Conservation (phyloP, 2,329 filamentous ascomycete genomes). For the Phaeosphaeria sp. region DNA sequence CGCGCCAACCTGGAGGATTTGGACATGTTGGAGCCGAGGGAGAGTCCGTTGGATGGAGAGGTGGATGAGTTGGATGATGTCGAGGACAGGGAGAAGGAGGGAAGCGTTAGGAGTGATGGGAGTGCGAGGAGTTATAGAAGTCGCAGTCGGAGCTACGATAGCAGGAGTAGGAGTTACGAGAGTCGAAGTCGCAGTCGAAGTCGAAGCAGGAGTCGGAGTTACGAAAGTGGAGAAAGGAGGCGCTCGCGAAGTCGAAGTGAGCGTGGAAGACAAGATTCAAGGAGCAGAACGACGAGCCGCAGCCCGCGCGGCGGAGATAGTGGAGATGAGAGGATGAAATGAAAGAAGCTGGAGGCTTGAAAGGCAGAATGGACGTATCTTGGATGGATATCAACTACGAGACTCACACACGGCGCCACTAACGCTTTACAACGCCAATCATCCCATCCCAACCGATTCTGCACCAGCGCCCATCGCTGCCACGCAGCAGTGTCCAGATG, state of each 20-base stretch:
- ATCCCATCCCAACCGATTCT: no score
- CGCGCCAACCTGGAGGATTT: slow-evolving; percentile 85
- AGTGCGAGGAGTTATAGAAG: slow-evolving; percentile 20
- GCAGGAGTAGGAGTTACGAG: slow-evolving; percentile 21
- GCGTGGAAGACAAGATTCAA: neutral
- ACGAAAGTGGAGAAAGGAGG: neutral
- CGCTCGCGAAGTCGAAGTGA: neutral
- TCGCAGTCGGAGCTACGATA: slow-evolving; percentile 20
- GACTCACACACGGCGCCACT: no score
- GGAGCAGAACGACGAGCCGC: neutral
- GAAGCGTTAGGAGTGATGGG: slow-evolving; percentile 17
- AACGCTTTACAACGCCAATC: no score
- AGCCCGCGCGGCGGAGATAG: neutral
- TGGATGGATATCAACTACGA: no score
- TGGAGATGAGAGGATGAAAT: neutral
- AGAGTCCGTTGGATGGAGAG: slow-evolving; percentile 79
- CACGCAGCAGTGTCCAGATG: no score
- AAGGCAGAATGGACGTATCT: neutral
- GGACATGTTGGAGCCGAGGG: slow-evolving; percentile 82
- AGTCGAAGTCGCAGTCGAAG: slow-evolving; percentile 16
- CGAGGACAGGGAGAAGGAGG: neutral
- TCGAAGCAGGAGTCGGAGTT: slow-evolving; percentile 2
- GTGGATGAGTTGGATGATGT: slow-evolving; percentile 64
- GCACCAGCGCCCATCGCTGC: no score
- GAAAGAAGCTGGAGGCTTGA: neutral